Conservation (phyloP, 108 stramenopile species). For the Conticribra weissflogii region DNA sequence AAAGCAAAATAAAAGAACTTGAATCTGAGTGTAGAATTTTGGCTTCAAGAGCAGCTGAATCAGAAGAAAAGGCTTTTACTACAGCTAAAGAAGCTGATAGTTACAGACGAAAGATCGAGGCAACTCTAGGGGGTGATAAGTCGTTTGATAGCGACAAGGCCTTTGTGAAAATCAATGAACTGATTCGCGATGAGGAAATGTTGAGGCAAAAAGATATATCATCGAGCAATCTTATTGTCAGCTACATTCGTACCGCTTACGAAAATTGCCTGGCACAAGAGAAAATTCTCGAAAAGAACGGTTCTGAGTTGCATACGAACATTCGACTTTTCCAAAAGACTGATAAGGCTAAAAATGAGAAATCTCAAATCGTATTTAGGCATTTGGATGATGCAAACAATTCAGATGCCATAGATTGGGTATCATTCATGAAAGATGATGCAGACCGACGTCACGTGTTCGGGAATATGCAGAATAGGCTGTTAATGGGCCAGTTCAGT, state of each 20-base stretch:
- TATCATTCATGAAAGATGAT: constrained; percentile 23
- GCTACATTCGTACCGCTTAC: constrained; percentile 37
- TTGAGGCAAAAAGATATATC: constrained; percentile 15
- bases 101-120: constrained; percentile 19
- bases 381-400: constrained; percentile 27
- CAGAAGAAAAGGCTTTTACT: constrained; percentile 11
- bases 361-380: constrained; percentile 25
- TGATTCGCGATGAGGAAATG: constrained; percentile 29
- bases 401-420: constrained; percentile 45
- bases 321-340: constrained; percentile 9
- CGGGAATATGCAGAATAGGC: constrained; percentile 43
- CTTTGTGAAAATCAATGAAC: constrained; percentile 33
- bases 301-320: constrained; percentile 32
- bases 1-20: constrained; percentile 19
- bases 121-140: constrained; percentile 28
- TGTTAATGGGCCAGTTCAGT: constrained; percentile 48
- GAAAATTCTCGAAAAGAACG: constrained; percentile 28
- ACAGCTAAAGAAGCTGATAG: constrained; percentile 22
- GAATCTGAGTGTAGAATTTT: constrained; percentile 23
- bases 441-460: constrained; percentile 40
- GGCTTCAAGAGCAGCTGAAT: constrained; percentile 2
- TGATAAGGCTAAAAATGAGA: constrained; percentile 26
- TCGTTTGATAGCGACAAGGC: constrained; percentile 20
- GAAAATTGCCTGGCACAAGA: constrained; percentile 48
- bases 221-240: constrained; percentile 25